Evolutionary conservation across 2,329 filamentous ascomycete species (phyloP).

Genomic region (Epichloe scottii): DNA sequence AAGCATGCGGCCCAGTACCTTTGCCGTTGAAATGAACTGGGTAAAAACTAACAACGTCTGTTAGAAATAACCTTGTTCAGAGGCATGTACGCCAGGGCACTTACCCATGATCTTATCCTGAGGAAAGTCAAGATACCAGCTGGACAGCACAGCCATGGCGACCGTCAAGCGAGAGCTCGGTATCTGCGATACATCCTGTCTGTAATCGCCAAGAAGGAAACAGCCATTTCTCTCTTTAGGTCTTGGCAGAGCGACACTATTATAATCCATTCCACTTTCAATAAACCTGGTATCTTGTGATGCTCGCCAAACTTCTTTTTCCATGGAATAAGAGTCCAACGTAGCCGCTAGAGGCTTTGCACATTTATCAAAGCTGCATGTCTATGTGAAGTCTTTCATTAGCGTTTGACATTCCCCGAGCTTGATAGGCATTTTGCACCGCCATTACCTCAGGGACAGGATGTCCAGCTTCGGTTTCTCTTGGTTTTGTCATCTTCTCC

Average conservation of each 20-base stretch:
- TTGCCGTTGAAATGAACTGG: conserved; percentile 19
- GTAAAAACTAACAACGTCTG: conserved; percentile 18
- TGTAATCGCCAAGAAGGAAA: conserved; percentile 10
- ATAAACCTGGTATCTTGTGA: background rate
- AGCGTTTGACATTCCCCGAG: background rate
- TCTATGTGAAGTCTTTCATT: background rate
- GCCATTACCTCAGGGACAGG: background rate
- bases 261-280: conserved; percentile 15
- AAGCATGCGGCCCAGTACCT: conserved; percentile 25
- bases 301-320: background rate
- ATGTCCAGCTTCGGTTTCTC: background rate
- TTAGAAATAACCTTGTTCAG: background rate
- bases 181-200: conserved; percentile 2
- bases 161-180: conserved; percentile 21
- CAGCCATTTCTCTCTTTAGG: conserved; percentile 7
- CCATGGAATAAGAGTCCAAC: background rate
- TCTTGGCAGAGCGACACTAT: conserved; percentile 4
- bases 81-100: background rate
- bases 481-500: background rate
- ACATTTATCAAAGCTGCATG: background rate
- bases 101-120: conserved; percentile 28
- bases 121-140: conserved; percentile 19
- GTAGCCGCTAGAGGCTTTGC: background rate
- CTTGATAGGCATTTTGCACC: fast-evolving
- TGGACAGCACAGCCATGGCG: conserved; percentile 18